Evolutionary conservation across 1,139 yeast genomes (phyloP), one percentile per base, ranked within the genome.

Genomic region (Candida albicans): DNA sequence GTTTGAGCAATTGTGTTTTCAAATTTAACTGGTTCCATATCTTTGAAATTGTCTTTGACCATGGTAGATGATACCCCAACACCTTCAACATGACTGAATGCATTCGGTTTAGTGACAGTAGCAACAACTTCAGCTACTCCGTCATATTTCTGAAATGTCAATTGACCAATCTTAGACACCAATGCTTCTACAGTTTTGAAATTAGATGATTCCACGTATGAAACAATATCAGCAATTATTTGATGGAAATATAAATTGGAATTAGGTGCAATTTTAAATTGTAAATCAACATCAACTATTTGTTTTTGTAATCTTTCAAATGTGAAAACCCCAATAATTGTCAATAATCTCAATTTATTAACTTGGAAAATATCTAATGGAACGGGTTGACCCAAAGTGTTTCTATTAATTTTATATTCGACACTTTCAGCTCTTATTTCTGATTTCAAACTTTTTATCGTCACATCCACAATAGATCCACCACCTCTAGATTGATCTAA

Each of bases 121-220:
- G 87, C 91, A 2, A 55, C 46, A n/a, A 75, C 71, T 8, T 55
- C 46, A 4, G 67, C 66, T 5, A 81, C 76, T 31, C 68, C 66
- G 10, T 38, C 37, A 41, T 63, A 58, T 30, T 61, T 59, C 46
- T 74, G 75, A 41, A 79, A 71, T 2, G 84, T 70, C 40, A 84
- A 63, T 53, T 84, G 87, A 5, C 90, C 84, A 22, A 89, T 84
- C 10, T 82, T 77, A 48, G 82, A 78, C 2, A 87, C 95, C 48
- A 93, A 73, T 0, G 98, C 96, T 59, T 93, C 99, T 2, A 93
- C 96, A 0, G 99, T 93, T 57, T 88, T 86, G 68, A 88, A 93
- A 51, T 83, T 81, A 1, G 96, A 79, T 13, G 62, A 63, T 55
- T 87, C 96, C 8, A 89, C 88, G 56, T 82, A 87, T 1, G 59